Evolutionary conservation across 2,329 filamentous ascomycete species (phyloP), one percentile per base, ranked within the genome.

Genomic region (Cercospora sp.): DNA sequence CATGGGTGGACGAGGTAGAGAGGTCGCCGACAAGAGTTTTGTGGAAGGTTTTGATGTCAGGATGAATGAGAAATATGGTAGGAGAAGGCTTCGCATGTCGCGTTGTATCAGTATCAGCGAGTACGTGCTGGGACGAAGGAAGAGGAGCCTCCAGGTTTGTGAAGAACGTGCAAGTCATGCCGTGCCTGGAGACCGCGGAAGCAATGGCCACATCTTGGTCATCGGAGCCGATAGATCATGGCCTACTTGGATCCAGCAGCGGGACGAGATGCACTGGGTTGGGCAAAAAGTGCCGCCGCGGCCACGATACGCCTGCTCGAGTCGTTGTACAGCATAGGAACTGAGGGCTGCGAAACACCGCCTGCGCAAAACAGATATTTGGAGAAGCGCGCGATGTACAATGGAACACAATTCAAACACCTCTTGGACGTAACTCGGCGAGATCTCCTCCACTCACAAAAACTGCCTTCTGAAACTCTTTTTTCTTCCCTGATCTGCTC

Each of bases 1-100:
- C 89, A 97, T 81, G 90, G 84, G 12, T 99, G 95, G 95, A 97
- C 89, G 83, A 87, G 90, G 81, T 81, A 70, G 66, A 72, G 74
- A 40, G 21, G 8, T 13, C 18, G 45, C 18, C 1, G 7, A 5
- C 8, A 30, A 18, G 53, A 58, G 26, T 9, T 18, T 28, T 5
- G 53, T n/a, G 53, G 24, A 28, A 9, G n/a, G 5, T 18, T n/a
- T 30, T 8, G 5, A 57, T 26, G 3, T 12, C 1, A 12, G 12
- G 21, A 57, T 4, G 53, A 21, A 37, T 24, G 45, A 1, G 21
- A 13, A 21, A 8, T 16, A 18, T 57, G 24, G 13, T 18, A 2
- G 53, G 7, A 32, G 24, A 30, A 30, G 51, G 2, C 2, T 24
- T 1, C 13, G 16, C 45, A 21, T 24, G 10, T 13, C 21, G 9